These are phyloP conservation scores for Acanthamoeba healyi DNA, from an alignment of 208 protist species.

Conservation along the genomic window DNA sequence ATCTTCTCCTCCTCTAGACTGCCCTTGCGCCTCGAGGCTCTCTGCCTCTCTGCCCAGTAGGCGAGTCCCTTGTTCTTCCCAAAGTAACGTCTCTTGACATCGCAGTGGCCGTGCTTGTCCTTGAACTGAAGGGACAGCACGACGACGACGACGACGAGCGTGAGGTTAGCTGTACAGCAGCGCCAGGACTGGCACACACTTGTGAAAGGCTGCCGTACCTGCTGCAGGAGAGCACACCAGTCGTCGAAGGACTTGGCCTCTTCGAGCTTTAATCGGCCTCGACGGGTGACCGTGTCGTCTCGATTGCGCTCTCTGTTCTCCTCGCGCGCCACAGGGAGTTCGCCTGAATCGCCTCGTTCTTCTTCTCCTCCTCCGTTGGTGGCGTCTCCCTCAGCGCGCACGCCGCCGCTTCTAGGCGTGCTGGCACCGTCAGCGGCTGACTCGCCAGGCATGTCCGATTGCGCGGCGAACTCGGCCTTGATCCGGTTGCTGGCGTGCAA, in stretches of 20 bases:
- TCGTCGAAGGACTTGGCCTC: constrained; percentile 53
- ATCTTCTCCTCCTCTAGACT: constrained; percentile 42
- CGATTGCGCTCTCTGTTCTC: background rate
- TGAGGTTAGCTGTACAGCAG: no score
- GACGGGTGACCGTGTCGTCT: background rate
- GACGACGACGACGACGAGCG: background rate
- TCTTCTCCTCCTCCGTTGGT: background rate
- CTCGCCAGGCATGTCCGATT: background rate
- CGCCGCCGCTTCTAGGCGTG: no score
- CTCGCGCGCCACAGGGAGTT: no score
- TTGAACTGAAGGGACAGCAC: background rate
- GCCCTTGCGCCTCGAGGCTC: constrained; percentile 19
- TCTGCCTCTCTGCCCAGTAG: constrained; percentile 8
- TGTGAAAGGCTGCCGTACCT: background rate
- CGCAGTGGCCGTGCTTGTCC: constrained; percentile 43
- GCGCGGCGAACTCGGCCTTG: background rate
- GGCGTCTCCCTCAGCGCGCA: background rate
- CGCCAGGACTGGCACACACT: no score
- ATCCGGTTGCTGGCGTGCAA: background rate
- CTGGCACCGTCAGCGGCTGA: background rate
- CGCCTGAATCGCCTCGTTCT: background rate
- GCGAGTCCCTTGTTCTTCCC: constrained; percentile 42
- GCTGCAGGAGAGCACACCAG: constrained; percentile 24
- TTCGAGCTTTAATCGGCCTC: constrained; percentile 9
- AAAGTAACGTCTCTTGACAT: constrained; percentile 46